Evolutionary conservation across 2,329 filamentous ascomycete genomes (phyloP), one percentile per base, ranked within the genome.

Genomic region (Calonectria honghensis): DNA sequence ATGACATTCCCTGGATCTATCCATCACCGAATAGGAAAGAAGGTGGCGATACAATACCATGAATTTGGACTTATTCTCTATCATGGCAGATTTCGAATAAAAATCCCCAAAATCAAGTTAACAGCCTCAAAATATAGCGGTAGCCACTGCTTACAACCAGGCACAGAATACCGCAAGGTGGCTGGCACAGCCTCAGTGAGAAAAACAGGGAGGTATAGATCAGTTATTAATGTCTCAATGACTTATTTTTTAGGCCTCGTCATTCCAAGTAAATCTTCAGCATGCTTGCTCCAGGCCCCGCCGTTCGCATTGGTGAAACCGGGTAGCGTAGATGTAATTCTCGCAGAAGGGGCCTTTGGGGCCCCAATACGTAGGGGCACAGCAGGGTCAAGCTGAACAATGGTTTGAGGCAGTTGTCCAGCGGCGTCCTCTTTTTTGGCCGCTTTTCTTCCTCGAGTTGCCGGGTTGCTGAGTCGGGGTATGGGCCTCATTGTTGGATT

Each of bases 241-340:
- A 61, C 45, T 70, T 75, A 67, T 72, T 76, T 82, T 63, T 63
- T 85, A 45, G 92, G 93, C 63, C 91, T 87, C 80, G 88, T 91
- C 79, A 86, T 90, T 48, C 90, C 91, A 75, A 95, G 90, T 61
- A 95, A 80, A 81, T 95, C 93, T 77, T 91, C 88, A 0, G 93
- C 93, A 80, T 94, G 93, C 31, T 88, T 89, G 78, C 92, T 94
- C 93, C 93, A 95, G 0, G 93, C 90, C 3, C 93, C 93, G 20
- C 90, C 86, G 77, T 90, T 90, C 4, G 87, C 88, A 79, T 86
- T 89, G 2, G 84, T 84, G 72, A 90, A 89, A 2, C 86, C 86
- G 13, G 87, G 85, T 73, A 88, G 80, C 37, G 72, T 67, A 64
- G 77, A 71, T 29, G 71, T 50, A 9, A 63, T 68, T 66, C 52